Evolutionary conservation across 257 asterid species (phyloP).

Genomic region (Solanum paucissectum): DNA sequence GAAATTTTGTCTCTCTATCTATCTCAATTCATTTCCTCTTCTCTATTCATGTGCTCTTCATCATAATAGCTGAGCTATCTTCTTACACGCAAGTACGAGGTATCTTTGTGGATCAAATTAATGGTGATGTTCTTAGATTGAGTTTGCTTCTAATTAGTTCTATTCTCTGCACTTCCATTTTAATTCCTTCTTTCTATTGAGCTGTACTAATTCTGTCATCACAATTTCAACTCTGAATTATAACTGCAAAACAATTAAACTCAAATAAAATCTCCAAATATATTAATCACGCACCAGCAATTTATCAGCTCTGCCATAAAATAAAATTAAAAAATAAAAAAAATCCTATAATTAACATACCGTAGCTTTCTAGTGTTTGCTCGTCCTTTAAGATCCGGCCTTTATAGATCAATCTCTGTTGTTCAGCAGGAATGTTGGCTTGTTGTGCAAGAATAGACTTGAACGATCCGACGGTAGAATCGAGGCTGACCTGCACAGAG

Average conservation of each 20-base stretch:
- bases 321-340: not conserved
- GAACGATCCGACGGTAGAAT: slow-evolving; percentile 36
- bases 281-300: not conserved
- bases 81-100: not conserved
- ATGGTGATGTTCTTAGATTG: not conserved
- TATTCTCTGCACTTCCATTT: not conserved
- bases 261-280: not conserved
- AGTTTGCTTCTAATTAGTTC: not conserved
- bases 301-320: not conserved
- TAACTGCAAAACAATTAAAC: not conserved
- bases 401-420: slow-evolving; percentile 51
- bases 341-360: slow-evolving; percentile 3
- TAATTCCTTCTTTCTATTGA: not conserved
- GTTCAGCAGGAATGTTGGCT: slow-evolving; percentile 34
- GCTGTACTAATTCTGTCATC: not conserved
- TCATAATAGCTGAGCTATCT: not conserved
- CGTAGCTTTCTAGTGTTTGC: slow-evolving; percentile 42
- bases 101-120: not conserved
- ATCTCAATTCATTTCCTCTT: not conserved
- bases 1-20: not conserved
- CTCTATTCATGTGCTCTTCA: not conserved
- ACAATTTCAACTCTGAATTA: not conserved
- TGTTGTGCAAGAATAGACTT: slow-evolving; percentile 32
- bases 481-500: slow-evolving; percentile 25
- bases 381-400: slow-evolving; percentile 64